phyloP scores from a whole-genome alignment of 2,329 filamentous ascomycete species.

The Apiospora koreana region DNA sequence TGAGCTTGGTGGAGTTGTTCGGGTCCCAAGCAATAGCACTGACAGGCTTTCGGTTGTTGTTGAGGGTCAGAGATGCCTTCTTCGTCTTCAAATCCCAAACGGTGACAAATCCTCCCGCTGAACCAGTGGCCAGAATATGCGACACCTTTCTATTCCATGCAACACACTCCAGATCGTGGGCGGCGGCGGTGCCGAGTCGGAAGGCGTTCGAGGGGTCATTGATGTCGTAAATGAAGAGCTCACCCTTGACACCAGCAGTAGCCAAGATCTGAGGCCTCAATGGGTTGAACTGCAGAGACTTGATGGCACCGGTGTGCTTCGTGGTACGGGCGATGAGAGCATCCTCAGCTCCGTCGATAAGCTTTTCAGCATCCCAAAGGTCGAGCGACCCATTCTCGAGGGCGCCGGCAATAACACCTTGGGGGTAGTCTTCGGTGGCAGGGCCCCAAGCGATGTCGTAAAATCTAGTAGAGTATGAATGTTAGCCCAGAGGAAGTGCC shows the following conservation, averaged over 20 bases:
- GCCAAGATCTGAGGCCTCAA: slow-evolving; percentile 88
- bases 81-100: slow-evolving; percentile 99
- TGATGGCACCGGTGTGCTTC: slow-evolving; percentile 91
- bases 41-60: slow-evolving; percentile 91
- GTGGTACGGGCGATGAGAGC: slow-evolving; percentile 83
- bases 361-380: slow-evolving; percentile 84
- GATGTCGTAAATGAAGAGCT: slow-evolving; percentile 93
- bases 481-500: slow-evolving; percentile 4
- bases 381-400: slow-evolving; percentile 93
- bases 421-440: slow-evolving; percentile 73
- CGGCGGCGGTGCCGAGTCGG: slow-evolving; percentile 82
- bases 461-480: slow-evolving; percentile 56
- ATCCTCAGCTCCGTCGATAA: slow-evolving; percentile 61
- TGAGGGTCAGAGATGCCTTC: slow-evolving; percentile 94
- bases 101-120: slow-evolving; percentile 90
- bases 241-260: slow-evolving; percentile 90
- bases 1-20: slow-evolving; percentile 88
- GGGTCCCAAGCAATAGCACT: slow-evolving; percentile 98
- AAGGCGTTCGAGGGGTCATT: slow-evolving; percentile 88
- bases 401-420: slow-evolving; percentile 91
- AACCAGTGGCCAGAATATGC: slow-evolving; percentile 93
- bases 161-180: slow-evolving; percentile 91
- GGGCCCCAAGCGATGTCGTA: slow-evolving; percentile 96
- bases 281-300: slow-evolving; percentile 95
- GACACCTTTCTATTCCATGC: slow-evolving; percentile 99